phyloP scores from a whole-genome alignment of 176 grass and related monocot genomes.

The Olyra latifolia region DNA sequence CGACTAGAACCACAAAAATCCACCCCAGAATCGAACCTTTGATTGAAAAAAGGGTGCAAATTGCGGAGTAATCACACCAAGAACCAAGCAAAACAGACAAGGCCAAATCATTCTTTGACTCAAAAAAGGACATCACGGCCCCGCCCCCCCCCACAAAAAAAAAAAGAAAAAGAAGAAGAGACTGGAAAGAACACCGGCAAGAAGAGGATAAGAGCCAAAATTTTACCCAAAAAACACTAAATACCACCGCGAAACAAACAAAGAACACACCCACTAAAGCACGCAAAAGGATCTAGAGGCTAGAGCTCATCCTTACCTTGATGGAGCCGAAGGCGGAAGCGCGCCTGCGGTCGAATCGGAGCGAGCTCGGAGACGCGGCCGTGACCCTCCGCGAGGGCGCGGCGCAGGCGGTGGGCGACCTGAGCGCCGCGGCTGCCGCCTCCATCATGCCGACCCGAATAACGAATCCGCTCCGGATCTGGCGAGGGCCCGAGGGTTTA shows the following conservation, averaged over 20 bases:
- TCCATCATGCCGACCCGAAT: slow-evolving; percentile 21
- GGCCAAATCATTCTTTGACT: not conserved
- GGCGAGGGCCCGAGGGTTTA: not conserved
- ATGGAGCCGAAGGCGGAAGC: slow-evolving; percentile 40
- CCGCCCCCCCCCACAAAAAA: too few species aligned
- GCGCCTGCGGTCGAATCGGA: slow-evolving; percentile 37
- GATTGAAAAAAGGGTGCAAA: not conserved
- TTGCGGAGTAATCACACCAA: not conserved
- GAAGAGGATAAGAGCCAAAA: slow-evolving; percentile 4
- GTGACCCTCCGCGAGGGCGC: slow-evolving; percentile 37
- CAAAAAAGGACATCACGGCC: not conserved
- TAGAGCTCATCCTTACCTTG: slow-evolving; percentile 47
- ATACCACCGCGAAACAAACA: not conserved
- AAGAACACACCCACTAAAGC: not conserved
- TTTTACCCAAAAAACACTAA: not conserved
- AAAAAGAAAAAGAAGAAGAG: not conserved
- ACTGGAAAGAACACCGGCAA: not conserved
- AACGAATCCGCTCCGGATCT: not conserved
- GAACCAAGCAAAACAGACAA: not conserved
- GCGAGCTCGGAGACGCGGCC: slow-evolving; percentile 19
- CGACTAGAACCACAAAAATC: not conserved
- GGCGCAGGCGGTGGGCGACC: slow-evolving; percentile 51
- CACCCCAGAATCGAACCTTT: not conserved
- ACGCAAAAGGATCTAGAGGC: not conserved
- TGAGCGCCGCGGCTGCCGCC: slow-evolving; percentile 56